phyloP scores from a whole-genome alignment of 169 alveolate genomes.

The Amoebophrya sp. region DNA sequence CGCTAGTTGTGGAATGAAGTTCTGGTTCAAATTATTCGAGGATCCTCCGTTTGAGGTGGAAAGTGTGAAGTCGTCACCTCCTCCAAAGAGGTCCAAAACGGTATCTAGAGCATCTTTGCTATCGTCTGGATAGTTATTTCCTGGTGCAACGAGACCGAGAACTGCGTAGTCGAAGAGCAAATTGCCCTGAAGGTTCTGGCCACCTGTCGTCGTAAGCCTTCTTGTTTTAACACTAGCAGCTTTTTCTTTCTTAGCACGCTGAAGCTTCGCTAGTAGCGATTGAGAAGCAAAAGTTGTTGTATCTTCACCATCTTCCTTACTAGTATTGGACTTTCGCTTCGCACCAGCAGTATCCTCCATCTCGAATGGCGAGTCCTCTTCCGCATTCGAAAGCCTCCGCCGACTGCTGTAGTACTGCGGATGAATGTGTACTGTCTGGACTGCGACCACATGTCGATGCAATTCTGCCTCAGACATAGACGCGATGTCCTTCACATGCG shows the following conservation, averaged over 20 bases:
- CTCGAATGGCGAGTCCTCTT: no score
- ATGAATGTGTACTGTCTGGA: neutral
- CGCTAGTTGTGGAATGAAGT: neutral
- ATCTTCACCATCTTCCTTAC: neutral
- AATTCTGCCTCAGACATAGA: neutral
- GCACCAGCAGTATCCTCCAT: no score
- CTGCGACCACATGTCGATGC: neutral
- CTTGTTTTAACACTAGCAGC: no score
- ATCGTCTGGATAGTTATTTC: no score
- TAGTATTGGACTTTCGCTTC: neutral
- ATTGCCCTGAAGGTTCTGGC: no score
- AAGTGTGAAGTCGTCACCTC: no score
- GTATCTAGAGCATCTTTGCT: no score
- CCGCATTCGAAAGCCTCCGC: neutral
- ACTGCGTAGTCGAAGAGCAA: neutral
- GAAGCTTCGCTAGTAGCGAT: no score
- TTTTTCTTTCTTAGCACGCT: no score
- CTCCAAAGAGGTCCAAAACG: no score
- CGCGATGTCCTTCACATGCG: neutral
- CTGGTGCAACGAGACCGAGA: neutral
- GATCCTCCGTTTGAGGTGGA: neutral
- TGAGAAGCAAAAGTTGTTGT: no score
- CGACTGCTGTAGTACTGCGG: neutral
- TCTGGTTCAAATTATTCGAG: neutral
- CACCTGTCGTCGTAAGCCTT: no score